Percentiles rank a stretch among this genome's conserved stretches.
Conservation (phyloP, 176 grass and related monocot genomes). For the Luzula sylvatica region DNA sequence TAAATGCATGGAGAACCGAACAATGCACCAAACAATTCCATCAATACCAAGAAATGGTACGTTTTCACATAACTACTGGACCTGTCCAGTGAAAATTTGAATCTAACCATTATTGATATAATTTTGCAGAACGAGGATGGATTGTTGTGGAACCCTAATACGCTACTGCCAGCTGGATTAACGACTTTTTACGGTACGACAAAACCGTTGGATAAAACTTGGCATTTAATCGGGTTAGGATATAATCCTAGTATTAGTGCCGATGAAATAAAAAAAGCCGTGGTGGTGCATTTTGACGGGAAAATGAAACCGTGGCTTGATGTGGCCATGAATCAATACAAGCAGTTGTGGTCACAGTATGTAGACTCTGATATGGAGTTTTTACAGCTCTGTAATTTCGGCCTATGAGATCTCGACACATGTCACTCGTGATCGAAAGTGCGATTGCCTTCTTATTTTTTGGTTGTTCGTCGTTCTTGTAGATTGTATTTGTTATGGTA, state of each 20-base stretch:
- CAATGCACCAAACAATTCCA: constrained; percentile 79
- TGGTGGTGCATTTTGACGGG: constrained; percentile 82
- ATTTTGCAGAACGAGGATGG: constrained; percentile 68
- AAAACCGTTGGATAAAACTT: constrained; percentile 75
- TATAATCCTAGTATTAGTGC: constrained; percentile 82
- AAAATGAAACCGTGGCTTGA: constrained; percentile 99
- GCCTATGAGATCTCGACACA: constrained; percentile 31
- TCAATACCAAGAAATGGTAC: constrained; percentile 72
- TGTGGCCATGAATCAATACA: constrained; percentile 93
- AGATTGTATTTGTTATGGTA: not conserved
- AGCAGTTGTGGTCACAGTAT: constrained; percentile 85
- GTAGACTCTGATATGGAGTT: constrained; percentile 96
- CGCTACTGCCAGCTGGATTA: constrained; percentile 66
- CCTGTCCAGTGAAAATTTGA: constrained; percentile 10
- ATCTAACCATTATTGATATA: not conserved
- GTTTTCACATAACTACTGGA: not conserved
- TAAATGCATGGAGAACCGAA: constrained; percentile 67
- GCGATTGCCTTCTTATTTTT: not conserved
- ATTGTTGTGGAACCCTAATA: constrained; percentile 49
- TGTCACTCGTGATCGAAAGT: not conserved
- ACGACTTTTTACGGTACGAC: constrained; percentile 83
- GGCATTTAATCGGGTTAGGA: constrained; percentile 93
- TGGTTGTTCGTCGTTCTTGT: not conserved
- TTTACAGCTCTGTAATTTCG: constrained; percentile 90
- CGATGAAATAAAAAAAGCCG: constrained; percentile 66